Percentiles rank a stretch among this genome's conserved stretches.
Conservation (phyloP, 441 rosid species). For the Populus tomentosa region DNA sequence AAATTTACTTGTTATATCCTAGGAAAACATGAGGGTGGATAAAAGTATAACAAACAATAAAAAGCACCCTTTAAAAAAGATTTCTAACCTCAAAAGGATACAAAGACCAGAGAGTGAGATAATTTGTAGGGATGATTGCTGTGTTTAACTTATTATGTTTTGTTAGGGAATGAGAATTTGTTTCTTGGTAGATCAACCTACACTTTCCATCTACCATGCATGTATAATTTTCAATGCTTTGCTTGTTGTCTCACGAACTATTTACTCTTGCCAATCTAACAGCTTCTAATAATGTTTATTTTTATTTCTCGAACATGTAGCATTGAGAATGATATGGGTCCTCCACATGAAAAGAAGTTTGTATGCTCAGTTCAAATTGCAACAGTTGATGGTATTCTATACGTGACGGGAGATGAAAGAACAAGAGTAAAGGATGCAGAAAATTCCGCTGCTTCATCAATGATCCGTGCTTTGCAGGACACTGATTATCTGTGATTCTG, state of each 20-base stretch:
- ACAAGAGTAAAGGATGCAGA: constrained; percentile 54
- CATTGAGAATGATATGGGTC: constrained; percentile 48
- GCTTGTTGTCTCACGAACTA: neutral
- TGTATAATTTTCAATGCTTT: neutral
- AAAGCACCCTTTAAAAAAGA: neutral
- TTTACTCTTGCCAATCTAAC: neutral
- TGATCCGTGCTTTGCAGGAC: constrained; percentile 44
- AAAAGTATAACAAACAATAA: neutral
- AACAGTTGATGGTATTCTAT: constrained; percentile 27
- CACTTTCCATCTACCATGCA: neutral
- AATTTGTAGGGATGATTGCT: neutral
- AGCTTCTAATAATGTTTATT: neutral
- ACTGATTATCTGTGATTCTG: constrained; percentile 25
- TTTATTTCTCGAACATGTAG: constrained; percentile 35
- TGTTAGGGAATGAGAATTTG: neutral
- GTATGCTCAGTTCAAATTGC: constrained; percentile 47
- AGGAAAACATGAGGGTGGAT: neutral
- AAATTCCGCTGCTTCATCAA: constrained; percentile 61
- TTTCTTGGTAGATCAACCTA: neutral
- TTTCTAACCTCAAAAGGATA: neutral
- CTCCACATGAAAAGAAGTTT: constrained; percentile 38
- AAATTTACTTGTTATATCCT: neutral
- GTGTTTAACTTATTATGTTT: neutral
- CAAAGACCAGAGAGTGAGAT: neutral
- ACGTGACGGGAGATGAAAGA: constrained; percentile 44